Conservation (phyloP, 2,329 filamentous ascomycete genomes). For the Botrytis pseudocinerea region DNA sequence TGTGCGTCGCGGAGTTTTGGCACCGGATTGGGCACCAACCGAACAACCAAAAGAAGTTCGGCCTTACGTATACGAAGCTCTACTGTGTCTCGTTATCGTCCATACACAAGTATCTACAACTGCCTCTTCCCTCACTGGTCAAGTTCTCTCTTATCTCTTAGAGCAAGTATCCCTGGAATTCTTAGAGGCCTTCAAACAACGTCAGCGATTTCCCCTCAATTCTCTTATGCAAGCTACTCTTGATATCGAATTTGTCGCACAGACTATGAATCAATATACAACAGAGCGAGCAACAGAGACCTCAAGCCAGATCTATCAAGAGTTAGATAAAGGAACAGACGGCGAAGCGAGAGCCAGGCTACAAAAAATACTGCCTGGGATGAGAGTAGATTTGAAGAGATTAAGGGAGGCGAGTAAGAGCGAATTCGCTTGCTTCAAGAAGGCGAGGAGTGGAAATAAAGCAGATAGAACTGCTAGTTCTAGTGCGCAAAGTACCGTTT, state of each 20-base stretch:
- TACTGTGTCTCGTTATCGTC: constrained; percentile 83
- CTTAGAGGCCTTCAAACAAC: constrained; percentile 73
- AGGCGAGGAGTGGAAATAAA: constrained; percentile 41
- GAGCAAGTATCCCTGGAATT: constrained; percentile 78
- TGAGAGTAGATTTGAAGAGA: constrained; percentile 83
- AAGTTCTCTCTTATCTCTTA: constrained; percentile 83
- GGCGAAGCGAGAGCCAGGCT: constrained; percentile 77
- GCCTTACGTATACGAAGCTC: constrained; percentile 85
- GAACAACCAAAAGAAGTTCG: constrained; percentile 71
- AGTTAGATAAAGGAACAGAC: constrained; percentile 85
- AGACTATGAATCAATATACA: constrained; percentile 88
- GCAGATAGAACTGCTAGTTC: constrained; percentile 15
- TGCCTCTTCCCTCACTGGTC: constrained; percentile 70
- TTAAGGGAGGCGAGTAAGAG: constrained; percentile 78
- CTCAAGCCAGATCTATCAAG: constrained; percentile 89
- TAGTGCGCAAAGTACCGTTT: not conserved
- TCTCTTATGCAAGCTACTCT: constrained; percentile 95
- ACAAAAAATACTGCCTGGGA: constrained; percentile 84
- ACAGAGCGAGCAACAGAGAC: constrained; percentile 77
- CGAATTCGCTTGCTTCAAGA: constrained; percentile 85
- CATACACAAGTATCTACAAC: constrained; percentile 88
- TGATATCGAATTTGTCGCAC: constrained; percentile 94
- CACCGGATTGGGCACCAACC: constrained; percentile 68
- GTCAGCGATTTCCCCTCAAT: constrained; percentile 68
- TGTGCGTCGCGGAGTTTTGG: constrained; percentile 71